Evolutionary conservation across 2,329 filamentous ascomycete species (phyloP).

Genomic region (Calonectria henricotiae): DNA sequence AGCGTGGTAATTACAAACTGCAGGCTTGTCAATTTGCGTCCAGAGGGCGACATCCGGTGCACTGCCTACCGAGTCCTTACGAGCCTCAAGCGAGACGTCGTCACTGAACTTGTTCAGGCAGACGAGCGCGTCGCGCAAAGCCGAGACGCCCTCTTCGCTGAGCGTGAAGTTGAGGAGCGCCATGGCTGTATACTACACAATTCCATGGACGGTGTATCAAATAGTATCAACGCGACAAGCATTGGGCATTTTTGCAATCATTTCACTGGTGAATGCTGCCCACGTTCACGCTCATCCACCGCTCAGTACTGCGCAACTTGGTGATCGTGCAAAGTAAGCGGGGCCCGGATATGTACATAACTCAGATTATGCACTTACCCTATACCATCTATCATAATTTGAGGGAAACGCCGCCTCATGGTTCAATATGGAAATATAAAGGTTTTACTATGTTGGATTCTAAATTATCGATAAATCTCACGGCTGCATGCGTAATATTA

Average conservation of each 20-base stretch:
- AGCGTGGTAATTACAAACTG: constrained; percentile 83
- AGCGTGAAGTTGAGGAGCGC: constrained; percentile 81
- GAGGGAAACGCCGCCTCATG: background rate
- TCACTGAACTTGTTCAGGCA: constrained; percentile 88
- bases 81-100: constrained; percentile 82
- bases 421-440: background rate
- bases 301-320: background rate
- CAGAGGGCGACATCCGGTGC: background rate
- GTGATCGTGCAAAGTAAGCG: constrained; percentile 3
- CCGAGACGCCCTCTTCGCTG: constrained; percentile 80
- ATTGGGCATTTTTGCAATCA: constrained; percentile 5
- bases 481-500: background rate
- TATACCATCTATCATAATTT: background rate
- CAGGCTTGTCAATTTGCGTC: constrained; percentile 9
- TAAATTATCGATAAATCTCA: background rate
- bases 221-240: background rate
- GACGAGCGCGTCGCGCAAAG: constrained; percentile 80
- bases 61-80: constrained; percentile 74
- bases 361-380: constrained; percentile 15
- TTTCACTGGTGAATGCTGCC: background rate
- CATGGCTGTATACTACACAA: constrained; percentile 57
- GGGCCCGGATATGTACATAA: constrained; percentile 28
- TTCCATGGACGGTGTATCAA: background rate
- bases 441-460: background rate
- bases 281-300: constrained; percentile 25